Percentiles rank a stretch among this genome's conserved stretches.
phyloP scores from a whole-genome alignment of 306 rosid species.

The Cicer yamashitae region DNA sequence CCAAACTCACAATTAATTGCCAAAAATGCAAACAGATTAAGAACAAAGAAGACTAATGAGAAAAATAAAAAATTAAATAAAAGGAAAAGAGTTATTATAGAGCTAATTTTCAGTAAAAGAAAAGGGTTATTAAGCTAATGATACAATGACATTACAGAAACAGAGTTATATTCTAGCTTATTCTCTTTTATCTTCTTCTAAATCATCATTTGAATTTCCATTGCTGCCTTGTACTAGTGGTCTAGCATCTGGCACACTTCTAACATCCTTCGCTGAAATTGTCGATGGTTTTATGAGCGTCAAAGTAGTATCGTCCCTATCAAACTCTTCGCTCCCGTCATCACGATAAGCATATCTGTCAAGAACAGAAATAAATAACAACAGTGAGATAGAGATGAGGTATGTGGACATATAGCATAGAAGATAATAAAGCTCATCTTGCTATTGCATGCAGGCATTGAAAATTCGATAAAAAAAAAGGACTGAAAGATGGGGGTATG shows the following conservation, averaged over 20 bases:
- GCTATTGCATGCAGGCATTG: background rate
- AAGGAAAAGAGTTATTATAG: slow-evolving; percentile 20
- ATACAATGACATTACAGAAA: slow-evolving; percentile 45
- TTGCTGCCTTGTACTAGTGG: slow-evolving; percentile 52
- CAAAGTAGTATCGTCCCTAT: slow-evolving; percentile 74
- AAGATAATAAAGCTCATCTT: slow-evolving; percentile 5
- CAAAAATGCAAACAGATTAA: slow-evolving; percentile 28
- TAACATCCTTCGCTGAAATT: slow-evolving; percentile 66
- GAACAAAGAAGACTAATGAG: slow-evolving; percentile 27
- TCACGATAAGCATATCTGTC: slow-evolving; percentile 79
- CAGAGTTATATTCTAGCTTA: slow-evolving; percentile 47
- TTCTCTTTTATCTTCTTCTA: slow-evolving; percentile 91
- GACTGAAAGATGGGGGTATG: background rate
- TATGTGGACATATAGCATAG: background rate
- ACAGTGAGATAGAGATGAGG: slow-evolving; percentile 27
- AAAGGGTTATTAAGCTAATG: slow-evolving; percentile 36
- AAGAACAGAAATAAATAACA: slow-evolving; percentile 17
- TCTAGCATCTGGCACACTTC: slow-evolving; percentile 56
- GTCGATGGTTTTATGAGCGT: slow-evolving; percentile 88
- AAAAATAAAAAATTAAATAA: slow-evolving; percentile 29
- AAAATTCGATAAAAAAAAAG: background rate
- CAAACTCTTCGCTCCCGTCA: slow-evolving; percentile 80
- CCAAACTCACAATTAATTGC: slow-evolving; percentile 28
- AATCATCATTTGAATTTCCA: slow-evolving; percentile 59
- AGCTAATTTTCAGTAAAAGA: slow-evolving; percentile 21